phyloP scores from a whole-genome alignment of 2,329 filamentous ascomycete species.

The Arthrobotrys pseudoclavata region DNA sequence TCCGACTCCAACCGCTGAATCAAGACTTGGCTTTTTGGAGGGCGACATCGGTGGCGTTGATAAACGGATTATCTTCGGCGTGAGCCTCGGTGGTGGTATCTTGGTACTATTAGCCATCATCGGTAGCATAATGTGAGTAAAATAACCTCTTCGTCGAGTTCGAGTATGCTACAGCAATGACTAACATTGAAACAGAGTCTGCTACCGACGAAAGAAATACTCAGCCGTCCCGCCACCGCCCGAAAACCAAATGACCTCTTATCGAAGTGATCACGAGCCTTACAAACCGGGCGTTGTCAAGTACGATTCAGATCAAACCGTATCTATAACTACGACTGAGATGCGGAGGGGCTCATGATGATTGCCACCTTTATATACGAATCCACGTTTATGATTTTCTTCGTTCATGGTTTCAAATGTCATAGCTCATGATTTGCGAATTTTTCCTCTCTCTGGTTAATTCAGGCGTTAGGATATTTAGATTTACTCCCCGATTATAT shows the following conservation, averaged over 20 bases:
- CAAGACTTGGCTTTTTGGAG: constrained; percentile 63
- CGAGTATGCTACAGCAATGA: not conserved
- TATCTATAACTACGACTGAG: not conserved
- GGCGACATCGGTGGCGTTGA: constrained; percentile 65
- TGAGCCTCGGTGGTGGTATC: constrained; percentile 69
- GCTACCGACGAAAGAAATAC: not conserved
- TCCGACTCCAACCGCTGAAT: constrained; percentile 60
- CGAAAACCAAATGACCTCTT: not conserved
- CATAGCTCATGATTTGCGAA: too few species aligned
- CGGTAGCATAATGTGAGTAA: constrained; percentile 38
- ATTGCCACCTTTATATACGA: too few species aligned
- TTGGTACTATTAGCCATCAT: constrained; percentile 66
- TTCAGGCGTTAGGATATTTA: too few species aligned
- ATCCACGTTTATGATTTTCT: too few species aligned
- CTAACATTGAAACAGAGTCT: not conserved
- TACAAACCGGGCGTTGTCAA: not conserved
- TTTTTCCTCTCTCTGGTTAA: too few species aligned
- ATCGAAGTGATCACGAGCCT: not conserved
- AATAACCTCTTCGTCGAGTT: not conserved
- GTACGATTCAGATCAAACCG: not conserved
- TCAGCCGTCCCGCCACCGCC: not conserved
- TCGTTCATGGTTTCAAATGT: too few species aligned
- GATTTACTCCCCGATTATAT: too few species aligned
- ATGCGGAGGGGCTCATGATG: not conserved
- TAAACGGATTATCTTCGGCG: constrained; percentile 69